phyloP scores from a whole-genome alignment of 2,329 filamentous ascomycete genomes.

The Coniella vitis region DNA sequence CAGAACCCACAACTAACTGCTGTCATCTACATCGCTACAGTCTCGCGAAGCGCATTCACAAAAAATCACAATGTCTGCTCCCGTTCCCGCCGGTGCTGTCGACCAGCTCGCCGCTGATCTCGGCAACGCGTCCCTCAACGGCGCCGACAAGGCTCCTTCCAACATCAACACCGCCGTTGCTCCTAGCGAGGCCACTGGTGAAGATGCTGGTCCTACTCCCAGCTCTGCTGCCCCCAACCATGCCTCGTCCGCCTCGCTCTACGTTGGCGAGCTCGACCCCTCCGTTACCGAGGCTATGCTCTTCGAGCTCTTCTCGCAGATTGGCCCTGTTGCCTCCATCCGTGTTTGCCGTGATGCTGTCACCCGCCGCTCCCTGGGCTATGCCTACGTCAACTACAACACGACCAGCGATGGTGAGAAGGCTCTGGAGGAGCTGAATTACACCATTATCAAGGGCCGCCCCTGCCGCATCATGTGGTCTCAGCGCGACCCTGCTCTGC shows the following conservation, averaged over 20 bases:
- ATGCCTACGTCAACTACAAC: slow-evolving; percentile 99
- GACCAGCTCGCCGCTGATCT: slow-evolving; percentile 78
- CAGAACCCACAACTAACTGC: neutral
- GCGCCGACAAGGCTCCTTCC: slow-evolving; percentile 58
- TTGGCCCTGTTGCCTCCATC: slow-evolving; percentile 97
- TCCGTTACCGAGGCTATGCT: slow-evolving; percentile 99
- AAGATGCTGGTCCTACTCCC: slow-evolving; percentile 63
- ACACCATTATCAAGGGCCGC: slow-evolving; percentile 97
- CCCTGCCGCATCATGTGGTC: slow-evolving; percentile 99
- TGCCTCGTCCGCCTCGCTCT: slow-evolving; percentile 95
- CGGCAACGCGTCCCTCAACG: slow-evolving; percentile 63
- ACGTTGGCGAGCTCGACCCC: slow-evolving; percentile 96
- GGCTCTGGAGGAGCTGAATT: slow-evolving; percentile 98
- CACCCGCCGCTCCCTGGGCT: slow-evolving; percentile 95
- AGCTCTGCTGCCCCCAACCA: slow-evolving; percentile 75
- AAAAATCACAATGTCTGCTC: slow-evolving; percentile 51
- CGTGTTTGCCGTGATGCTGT: slow-evolving; percentile 99
- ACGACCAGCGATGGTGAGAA: slow-evolving; percentile 93
- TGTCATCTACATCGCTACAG: slow-evolving; percentile 17
- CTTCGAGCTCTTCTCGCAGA: slow-evolving; percentile 99
- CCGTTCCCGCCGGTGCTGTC: slow-evolving; percentile 55
- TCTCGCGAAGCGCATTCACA: slow-evolving; percentile 17
- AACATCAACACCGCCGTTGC: slow-evolving; percentile 65
- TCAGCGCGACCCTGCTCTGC: slow-evolving; percentile 95
- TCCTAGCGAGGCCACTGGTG: slow-evolving; percentile 42